Base-by-base conservation (phyloP, 2,329 filamentous ascomycete species). In the Ophiosphaerella korrae region DNA sequence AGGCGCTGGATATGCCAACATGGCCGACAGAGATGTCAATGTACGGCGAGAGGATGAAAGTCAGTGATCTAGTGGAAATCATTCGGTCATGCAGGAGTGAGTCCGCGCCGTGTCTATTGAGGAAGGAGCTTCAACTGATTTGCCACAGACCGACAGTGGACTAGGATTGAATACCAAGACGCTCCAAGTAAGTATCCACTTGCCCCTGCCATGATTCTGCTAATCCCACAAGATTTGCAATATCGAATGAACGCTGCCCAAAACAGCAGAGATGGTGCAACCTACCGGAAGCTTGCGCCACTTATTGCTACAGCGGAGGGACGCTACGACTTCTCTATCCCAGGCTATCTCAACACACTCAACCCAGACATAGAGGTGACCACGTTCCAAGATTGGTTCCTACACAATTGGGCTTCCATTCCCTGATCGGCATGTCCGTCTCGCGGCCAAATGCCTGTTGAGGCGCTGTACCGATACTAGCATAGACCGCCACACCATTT, bases 21-120 rank as follows among this genome's bases (percentile, higher is more conserved):
- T 92, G 89, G 89, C 87, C 87, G 3, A 71, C 74, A 5, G 88
- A 91, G 66, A 85, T 88, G 67, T 82, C 81, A 34, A 85, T 92
- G 80, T 80, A 80, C 42, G 87, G 88, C n/a, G 86, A 89, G 45
- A 77, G 84, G 5, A 75, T 88, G 69, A 82, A 79, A 1, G 79
- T 89, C 2, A 77, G 79, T 11, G 80, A 86, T 39, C 76, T 92
- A 9, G 77, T 89, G 8, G 76, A 81, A n/a, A 76, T 74, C 7
- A 82, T 75, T 72, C 66, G 60, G 52, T 52, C 57, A 44, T 70
- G 62, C 48, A 62, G 66, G 59, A 67, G 67, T 72, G 64, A 33
- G 42, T 37, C 24, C n/a, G 3, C 16, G 16, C 16, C 35, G 6
- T 39, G 3, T 7, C 5, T 13, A 33, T 21, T 24, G 3, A 13